Conservation (phyloP, 257 asterid species). For the Ballota nigra region DNA sequence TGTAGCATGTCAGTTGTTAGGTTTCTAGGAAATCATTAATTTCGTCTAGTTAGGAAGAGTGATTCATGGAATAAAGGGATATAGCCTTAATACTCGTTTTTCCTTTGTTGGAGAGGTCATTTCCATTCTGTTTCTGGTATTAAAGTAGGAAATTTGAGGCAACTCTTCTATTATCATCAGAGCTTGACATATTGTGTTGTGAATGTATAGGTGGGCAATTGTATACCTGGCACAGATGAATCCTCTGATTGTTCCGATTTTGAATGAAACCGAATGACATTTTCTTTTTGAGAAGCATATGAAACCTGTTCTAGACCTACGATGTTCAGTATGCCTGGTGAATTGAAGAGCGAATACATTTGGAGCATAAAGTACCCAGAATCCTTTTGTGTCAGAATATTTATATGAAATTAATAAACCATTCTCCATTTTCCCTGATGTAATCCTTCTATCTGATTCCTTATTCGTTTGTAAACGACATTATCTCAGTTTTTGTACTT, state of each 20-base stretch:
- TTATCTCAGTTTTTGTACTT: constrained; percentile 20
- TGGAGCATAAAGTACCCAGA: constrained; percentile 20
- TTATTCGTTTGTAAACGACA: constrained; percentile 28
- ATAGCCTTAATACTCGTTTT: background rate
- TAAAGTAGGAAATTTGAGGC: background rate
- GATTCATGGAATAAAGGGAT: background rate
- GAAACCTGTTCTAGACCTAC: constrained; percentile 12
- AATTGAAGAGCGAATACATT: constrained; percentile 22
- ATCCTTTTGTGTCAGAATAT: constrained; percentile 19
- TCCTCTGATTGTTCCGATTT: constrained; percentile 81
- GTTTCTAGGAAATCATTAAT: background rate
- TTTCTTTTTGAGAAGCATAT: constrained; percentile 13
- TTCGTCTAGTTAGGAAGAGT: background rate
- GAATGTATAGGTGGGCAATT: constrained; percentile 75
- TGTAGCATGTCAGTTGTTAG: constrained; percentile 4
- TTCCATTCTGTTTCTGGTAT: background rate
- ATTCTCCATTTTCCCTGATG: constrained; percentile 23
- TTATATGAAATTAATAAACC: constrained; percentile 23
- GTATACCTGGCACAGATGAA: constrained; percentile 91
- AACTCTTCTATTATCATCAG: constrained; percentile 2
- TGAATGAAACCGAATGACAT: constrained; percentile 59
- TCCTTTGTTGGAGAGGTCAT: background rate
- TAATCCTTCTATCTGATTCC: constrained; percentile 20
- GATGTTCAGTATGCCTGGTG: constrained; percentile 16
- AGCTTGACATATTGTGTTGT: constrained; percentile 12